A percentile compares a stretch with the other conserved stretches of the same genome.
phyloP scores from a whole-genome alignment of 75 land plant species.

The Sequoia sempervirens region DNA sequence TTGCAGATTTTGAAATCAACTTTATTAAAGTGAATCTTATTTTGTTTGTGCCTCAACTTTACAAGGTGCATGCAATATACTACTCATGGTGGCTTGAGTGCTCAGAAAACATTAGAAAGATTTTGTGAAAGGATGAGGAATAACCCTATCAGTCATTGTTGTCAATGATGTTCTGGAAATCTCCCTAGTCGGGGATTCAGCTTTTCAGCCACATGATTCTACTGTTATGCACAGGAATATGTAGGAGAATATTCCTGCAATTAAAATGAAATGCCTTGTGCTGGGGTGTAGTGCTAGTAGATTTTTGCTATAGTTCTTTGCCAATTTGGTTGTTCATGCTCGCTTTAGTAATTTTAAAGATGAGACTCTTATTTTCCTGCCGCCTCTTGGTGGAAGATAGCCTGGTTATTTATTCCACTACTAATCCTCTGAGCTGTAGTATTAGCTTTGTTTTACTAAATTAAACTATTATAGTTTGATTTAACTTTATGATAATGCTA shows the following conservation, averaged over 20 bases:
- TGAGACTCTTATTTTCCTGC: not conserved
- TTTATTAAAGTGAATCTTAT: not conserved
- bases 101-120: not conserved
- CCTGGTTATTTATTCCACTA: not conserved
- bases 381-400: not conserved
- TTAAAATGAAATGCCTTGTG: not conserved
- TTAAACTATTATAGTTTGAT: not conserved
- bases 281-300: not conserved
- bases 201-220: not conserved
- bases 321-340: not conserved
- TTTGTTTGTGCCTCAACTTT: not conserved
- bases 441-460: not conserved
- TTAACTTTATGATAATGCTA: not conserved
- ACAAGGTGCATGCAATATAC: not conserved
- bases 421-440: not conserved
- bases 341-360: not conserved
- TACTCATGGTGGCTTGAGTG: not conserved
- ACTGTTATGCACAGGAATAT: not conserved
- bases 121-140: not conserved
- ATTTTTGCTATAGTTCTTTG: not conserved
- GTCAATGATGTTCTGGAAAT: not conserved
- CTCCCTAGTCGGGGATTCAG: not conserved
- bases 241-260: not conserved
- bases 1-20: not conserved
- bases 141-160: not conserved